Percentiles rank a stretch among this genome's conserved stretches.
These are phyloP conservation scores for Myriangium duriaei DNA, from an alignment of 2,329 filamentous ascomycete species.

Conservation along the genomic window DNA sequence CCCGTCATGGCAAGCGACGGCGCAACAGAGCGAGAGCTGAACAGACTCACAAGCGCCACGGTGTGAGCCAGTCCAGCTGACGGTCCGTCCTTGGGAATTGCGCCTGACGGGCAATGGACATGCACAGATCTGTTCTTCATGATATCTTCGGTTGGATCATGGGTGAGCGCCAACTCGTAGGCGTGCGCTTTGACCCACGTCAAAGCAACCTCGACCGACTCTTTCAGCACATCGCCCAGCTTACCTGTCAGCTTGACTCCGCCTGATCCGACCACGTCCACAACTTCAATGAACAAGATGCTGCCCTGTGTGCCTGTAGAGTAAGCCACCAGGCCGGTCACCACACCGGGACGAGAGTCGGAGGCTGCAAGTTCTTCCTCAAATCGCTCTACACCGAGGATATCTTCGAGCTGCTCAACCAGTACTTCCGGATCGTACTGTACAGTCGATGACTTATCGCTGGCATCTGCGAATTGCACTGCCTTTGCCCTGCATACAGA, in stretches of 20 bases:
- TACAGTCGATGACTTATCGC: conserved; percentile 54
- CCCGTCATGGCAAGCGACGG: conserved; percentile 92
- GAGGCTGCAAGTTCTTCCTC: conserved; percentile 93
- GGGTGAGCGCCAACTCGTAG: conserved; percentile 74
- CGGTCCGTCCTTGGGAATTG: conserved; percentile 85
- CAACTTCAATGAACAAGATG: conserved; percentile 96
- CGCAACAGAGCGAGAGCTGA: conserved; percentile 73
- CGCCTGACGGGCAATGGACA: conserved; percentile 88
- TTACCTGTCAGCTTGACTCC: conserved; percentile 92
- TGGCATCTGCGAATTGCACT: conserved; percentile 84
- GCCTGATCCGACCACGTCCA: conserved; percentile 89
- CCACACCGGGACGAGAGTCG: conserved; percentile 68
- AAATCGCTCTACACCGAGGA: conserved; percentile 84
- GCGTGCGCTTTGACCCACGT: conserved; percentile 97
- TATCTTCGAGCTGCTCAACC: conserved; percentile 72
- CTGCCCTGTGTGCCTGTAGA: conserved; percentile 83
- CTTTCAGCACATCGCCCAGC: conserved; percentile 90
- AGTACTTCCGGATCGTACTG: conserved; percentile 61
- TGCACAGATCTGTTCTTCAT: conserved; percentile 93
- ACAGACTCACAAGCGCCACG: conserved; percentile 81
- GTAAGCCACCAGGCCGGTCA: conserved; percentile 93
- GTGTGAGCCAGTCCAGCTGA: conserved; percentile 85
- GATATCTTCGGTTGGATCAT: conserved; percentile 73
- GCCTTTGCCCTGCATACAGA: conserved; percentile 91
- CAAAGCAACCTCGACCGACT: conserved; percentile 89